Evolutionary conservation across 176 grass and related monocot species (phyloP), one percentile per base, ranked within the genome.

Genomic region (Oryza punctata): DNA sequence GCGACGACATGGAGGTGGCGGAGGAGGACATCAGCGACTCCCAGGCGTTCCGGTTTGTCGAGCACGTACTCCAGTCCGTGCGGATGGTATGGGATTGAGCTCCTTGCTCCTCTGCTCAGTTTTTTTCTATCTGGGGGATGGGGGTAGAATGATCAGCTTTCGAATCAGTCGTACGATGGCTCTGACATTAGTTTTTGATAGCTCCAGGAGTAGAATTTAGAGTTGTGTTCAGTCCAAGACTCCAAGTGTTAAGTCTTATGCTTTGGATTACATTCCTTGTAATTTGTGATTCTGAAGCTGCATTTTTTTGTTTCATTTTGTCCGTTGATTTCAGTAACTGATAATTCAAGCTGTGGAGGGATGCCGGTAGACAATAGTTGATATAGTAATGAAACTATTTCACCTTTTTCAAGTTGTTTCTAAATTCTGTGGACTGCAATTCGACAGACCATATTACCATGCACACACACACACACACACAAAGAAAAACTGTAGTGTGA

Each of bases 21-120:
- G 76, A 3, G 6, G 64, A 67, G 63, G 8, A 7, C 57, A 0
- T 14, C 43, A 78, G 60, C 67, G 88, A 90, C 44, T 3, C 41
- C 14, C 3, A 5, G 59, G 59, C 8, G 1, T 73, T 82, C 73
- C 7, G 3, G 30, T 0, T 10, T 0, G 73, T 90, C 47, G 73
- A 29, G 78, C 2, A 4, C 13, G 11, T 86, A 0, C 88, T 90
- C 14, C 83, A 86, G 79, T 35, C 78, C 59, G 79, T 86, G 73
- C 73, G 83, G 19, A 86, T 37, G 88, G 88, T 90, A 71, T 15
- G 78, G 38, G 50, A 54, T 54, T 18, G 50, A 13, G 10, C 78
- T 77, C 61, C 23, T 18, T 38, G 27, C 33, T 37, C 7, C 14
- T 21, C 12, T 61, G 35, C 24, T 72, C 2, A 1, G 2, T 27